A percentile compares a stretch with the other conserved stretches of the same genome.
Evolutionary conservation across 306 rosid species (phyloP).

Genomic region (Rubus parviflorus): DNA sequence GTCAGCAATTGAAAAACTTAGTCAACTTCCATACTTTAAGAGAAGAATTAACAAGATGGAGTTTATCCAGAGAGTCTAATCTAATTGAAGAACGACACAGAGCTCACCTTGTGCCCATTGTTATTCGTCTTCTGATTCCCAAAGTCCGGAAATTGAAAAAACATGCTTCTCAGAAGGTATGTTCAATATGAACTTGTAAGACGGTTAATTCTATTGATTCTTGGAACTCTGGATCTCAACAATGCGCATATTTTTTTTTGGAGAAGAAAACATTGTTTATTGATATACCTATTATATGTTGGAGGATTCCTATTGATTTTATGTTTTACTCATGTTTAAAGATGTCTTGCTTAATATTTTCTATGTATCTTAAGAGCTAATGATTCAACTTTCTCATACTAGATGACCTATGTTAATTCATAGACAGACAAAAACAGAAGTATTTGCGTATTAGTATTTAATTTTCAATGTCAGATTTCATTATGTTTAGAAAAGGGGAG

Average conservation of each 20-base stretch:
- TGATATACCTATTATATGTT: neutral
- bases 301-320: neutral
- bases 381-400: neutral
- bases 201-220: slow-evolving; percentile 6
- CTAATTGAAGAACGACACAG: slow-evolving; percentile 69
- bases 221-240: neutral
- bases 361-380: neutral
- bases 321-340: too few species aligned
- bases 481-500: neutral
- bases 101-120: slow-evolving; percentile 63
- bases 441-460: too few species aligned
- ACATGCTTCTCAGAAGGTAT: slow-evolving; percentile 85
- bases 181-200: neutral
- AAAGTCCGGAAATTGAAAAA: slow-evolving; percentile 83
- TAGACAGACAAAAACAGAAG: too few species aligned
- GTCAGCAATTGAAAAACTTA: slow-evolving; percentile 68
- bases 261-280: neutral
- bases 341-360: too few species aligned
- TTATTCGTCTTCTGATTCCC: slow-evolving; percentile 80
- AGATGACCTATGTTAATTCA: neutral
- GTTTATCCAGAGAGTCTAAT: slow-evolving; percentile 69
- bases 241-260: neutral
- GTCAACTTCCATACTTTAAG: slow-evolving; percentile 56
- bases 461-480: neutral
- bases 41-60: slow-evolving; percentile 91